These are phyloP conservation scores for Iris pallida DNA, from an alignment of 116 monocot species.

Conservation along the genomic window DNA sequence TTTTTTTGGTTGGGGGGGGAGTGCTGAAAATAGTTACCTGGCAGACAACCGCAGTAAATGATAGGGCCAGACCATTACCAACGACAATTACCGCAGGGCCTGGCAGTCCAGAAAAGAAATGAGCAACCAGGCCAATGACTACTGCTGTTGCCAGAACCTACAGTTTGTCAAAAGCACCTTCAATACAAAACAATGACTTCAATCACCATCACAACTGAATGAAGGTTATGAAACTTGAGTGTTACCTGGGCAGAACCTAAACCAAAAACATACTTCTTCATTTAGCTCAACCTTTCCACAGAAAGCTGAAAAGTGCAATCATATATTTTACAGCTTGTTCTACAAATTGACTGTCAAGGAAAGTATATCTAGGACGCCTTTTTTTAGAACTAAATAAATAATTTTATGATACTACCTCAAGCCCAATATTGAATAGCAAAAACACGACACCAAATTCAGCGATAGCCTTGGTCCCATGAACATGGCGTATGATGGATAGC, in stretches of 20 bases:
- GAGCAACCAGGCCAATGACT: conserved; percentile 66
- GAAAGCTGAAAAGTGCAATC: conserved; percentile 61
- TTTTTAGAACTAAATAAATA: neutral
- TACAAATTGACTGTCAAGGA: conserved; percentile 10
- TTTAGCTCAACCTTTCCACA: conserved; percentile 93
- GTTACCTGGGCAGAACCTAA: conserved; percentile 87
- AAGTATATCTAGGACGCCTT: neutral
- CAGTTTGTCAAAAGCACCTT: conserved; percentile 10
- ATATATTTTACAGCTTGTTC: conserved; percentile 15
- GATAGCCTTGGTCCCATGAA: conserved; percentile 95
- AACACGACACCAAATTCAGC: conserved; percentile 99
- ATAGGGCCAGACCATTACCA: conserved; percentile 92
- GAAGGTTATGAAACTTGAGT: conserved; percentile 6
- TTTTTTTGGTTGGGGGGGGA: too few relatives aligned
- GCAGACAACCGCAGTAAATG: conserved; percentile 89
- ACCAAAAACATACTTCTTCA: conserved; percentile 99
- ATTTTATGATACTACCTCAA: conserved; percentile 58
- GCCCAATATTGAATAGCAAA: conserved; percentile 94
- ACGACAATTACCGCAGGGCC: conserved; percentile 93
- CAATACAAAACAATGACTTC: conserved; percentile 6
- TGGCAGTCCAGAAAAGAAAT: conserved; percentile 47
- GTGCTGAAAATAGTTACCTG: conserved; percentile 43
- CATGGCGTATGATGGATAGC: conserved; percentile 89
- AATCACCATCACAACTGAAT: neutral
- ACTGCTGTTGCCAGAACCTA: conserved; percentile 82